Evolutionary conservation across 495 filamentous ascomycete genomes (phyloP).

Genomic region (Annulohypoxylon nitens): DNA sequence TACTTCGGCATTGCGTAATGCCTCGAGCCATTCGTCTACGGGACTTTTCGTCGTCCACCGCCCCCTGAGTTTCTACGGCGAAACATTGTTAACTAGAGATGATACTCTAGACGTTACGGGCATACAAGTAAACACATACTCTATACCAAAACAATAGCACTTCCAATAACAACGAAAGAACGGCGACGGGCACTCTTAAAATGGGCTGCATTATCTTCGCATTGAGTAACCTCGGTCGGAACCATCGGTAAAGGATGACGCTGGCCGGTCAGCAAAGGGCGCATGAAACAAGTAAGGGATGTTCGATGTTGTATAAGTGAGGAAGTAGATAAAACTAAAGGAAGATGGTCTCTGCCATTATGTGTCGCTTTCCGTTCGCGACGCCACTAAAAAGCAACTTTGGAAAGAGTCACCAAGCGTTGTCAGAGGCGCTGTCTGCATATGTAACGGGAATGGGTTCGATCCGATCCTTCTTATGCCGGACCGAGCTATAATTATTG

Average conservation of each 20-base stretch:
- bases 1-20: conserved; percentile 70
- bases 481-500: conserved; percentile 26
- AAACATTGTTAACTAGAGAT: conserved; percentile 8
- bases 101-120: background rate
- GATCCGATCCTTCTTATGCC: background rate
- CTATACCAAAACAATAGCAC: conserved; percentile 74
- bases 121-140: conserved; percentile 56
- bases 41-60: conserved; percentile 69
- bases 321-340: conserved; percentile 8
- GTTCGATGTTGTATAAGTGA: no score
- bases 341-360: conserved; percentile 25
- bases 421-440: background rate
- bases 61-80: conserved; percentile 63
- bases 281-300: background rate
- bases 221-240: conserved; percentile 25
- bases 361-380: conserved; percentile 22
- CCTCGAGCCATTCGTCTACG: conserved; percentile 66
- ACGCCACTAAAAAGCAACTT: conserved; percentile 22
- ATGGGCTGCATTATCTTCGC: conserved; percentile 51
- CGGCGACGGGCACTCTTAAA: conserved; percentile 57
- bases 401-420: background rate
- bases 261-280: conserved; percentile 16
- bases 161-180: conserved; percentile 70
- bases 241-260: conserved; percentile 23
- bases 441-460: conserved; percentile 10